Base-by-base conservation (phyloP, 2,329 filamentous ascomycete genomes). In the Colletotrichum paranaense region DNA sequence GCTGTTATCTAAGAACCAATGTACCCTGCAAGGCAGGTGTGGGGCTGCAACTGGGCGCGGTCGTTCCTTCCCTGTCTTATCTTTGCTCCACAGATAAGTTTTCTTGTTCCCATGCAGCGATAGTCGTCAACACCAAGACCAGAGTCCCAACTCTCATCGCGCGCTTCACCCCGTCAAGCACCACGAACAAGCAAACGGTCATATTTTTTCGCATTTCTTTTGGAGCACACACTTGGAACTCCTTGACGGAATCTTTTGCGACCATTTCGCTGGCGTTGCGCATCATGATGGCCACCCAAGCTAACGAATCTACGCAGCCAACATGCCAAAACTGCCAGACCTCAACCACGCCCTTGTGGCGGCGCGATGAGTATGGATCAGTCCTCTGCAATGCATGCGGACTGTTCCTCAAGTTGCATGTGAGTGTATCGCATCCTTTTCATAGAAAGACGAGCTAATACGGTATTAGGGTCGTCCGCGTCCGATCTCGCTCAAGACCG, bases 331-430 rank as follows among this genome's bases (percentile, higher is more conserved):
- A 99, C 83, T 99, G 97, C 85, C 91, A 91, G 76, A 99, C 97
- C 57, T 97, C 95, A 55, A 98, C 95, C 65, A 99, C 97, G 58
- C 97, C 97, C 55, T 87, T 99, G 81, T 99, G 97, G 97, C 94
- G 97, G 79, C 93, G 97, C 86, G 97, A 99, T 88, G 97, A 99
- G 86, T 91, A 93, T 79, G 97, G 97, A 77, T 93, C 95, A 1
- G 96, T 99, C 49, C 93, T 99, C 65, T 99, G 97, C 91, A 99
- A 99, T 86, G 97, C 97, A 80, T 99, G 97, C 84, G 97, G 97
- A 73, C 90, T 99, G 70, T 99, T 98, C 84, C 90, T 98, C 79
- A 99, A 99, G 89, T 89, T 99, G 77, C 97, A 99, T 82, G 95
- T 19, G 9, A 49, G 42, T 49, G 2, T n/a, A 49, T 19, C 16